These are phyloP conservation scores for Eucalyptus shirleyi DNA, from an alignment of 345 rosid species.

Conservation along the genomic window DNA sequence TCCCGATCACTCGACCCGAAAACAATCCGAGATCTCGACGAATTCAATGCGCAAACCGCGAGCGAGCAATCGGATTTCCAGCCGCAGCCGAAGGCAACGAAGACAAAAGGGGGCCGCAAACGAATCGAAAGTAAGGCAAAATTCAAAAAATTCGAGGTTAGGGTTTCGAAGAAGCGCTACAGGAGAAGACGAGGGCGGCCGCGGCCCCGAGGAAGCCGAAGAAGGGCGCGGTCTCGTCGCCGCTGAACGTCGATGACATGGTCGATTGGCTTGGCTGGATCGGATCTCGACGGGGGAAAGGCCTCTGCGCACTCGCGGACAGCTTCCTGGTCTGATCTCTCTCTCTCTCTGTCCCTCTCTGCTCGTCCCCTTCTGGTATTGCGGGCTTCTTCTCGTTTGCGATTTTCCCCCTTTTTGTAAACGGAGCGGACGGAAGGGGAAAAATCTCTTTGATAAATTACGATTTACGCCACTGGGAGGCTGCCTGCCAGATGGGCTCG, in stretches of 20 bases:
- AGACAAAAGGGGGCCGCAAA: background rate
- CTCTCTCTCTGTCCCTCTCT: background rate
- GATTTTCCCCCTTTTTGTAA: background rate
- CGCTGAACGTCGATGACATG: conserved; percentile 14
- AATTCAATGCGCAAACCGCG: background rate
- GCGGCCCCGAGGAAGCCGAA: conserved; percentile 46
- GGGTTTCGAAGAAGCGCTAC: background rate
- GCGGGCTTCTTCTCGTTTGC: background rate
- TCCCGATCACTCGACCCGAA: background rate
- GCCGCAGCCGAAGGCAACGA: background rate
- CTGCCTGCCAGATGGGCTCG: background rate
- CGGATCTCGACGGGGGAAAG: background rate
- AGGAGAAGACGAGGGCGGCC: conserved; percentile 40
- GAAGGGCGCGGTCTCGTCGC: conserved; percentile 38
- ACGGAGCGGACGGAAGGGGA: background rate
- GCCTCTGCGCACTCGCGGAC: background rate
- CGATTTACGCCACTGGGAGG: background rate
- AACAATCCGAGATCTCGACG: background rate
- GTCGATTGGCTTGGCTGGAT: background rate
- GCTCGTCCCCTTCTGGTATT: background rate
- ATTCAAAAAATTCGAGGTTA: background rate
- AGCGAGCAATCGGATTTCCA: background rate
- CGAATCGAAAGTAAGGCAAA: background rate
- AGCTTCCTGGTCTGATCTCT: background rate
- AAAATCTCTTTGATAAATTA: background rate